Conservation (phyloP, 192 early-diverging fungal genomes). For the Mortierella claussenii region DNA sequence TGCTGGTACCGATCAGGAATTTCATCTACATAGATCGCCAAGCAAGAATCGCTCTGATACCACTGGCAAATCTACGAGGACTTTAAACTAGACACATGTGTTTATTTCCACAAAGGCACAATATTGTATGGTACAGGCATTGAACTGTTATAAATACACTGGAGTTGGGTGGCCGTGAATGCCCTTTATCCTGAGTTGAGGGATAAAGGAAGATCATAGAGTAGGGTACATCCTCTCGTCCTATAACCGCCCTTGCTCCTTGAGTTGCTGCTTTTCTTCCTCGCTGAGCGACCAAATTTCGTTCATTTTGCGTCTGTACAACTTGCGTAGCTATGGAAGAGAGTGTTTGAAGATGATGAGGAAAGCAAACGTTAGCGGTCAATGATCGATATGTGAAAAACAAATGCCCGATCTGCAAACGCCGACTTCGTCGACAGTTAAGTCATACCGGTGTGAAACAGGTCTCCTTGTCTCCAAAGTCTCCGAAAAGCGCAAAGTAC, state of each 20-base stretch:
- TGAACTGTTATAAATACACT: no score
- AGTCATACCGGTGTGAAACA: conserved; percentile 49
- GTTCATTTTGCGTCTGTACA: conserved; percentile 34
- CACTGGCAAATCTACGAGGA: conserved; percentile 4
- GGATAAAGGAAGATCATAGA: no score
- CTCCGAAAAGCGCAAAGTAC: conserved; percentile 43
- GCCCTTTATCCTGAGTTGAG: no score
- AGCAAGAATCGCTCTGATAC: conserved; percentile 9
- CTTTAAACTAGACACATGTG: no score
- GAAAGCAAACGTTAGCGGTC: background rate
- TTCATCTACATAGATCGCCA: conserved; percentile 14
- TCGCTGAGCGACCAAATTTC: conserved; percentile 50
- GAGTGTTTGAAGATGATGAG: background rate
- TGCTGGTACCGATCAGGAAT: conserved; percentile 16
- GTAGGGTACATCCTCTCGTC: no score
- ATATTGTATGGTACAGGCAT: no score
- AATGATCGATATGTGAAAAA: background rate
- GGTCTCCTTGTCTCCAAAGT: conserved; percentile 50
- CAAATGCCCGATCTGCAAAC: no score
- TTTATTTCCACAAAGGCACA: conserved; percentile 14
- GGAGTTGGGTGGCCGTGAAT: no score
- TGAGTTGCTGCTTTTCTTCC: conserved; percentile 52
- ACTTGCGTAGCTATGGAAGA: conserved; percentile 34
- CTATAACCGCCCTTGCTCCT: conserved; percentile 49
- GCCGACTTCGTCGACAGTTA: no score